Conservation (phyloP, 176 grass and related monocot genomes). For the Juncus effusus region DNA sequence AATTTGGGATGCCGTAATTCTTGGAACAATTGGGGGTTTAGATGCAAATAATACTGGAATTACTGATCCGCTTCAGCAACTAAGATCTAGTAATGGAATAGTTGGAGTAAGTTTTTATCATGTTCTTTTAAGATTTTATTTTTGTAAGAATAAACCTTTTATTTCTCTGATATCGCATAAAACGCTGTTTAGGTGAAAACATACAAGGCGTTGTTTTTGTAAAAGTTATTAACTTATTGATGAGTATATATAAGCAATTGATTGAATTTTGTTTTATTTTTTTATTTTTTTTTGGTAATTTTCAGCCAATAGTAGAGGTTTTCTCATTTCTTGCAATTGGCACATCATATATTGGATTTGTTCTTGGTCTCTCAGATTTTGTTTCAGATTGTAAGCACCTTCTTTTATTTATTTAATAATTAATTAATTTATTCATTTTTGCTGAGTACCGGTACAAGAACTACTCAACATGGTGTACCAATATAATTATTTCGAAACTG, state of each 20-base stretch:
- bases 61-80: slow-evolving; percentile 59
- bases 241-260: neutral
- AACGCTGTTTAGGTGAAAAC: too few species aligned
- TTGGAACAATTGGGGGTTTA: slow-evolving; percentile 58
- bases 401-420: neutral
- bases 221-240: neutral
- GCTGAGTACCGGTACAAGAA: too few species aligned
- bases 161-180: too few species aligned
- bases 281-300: slow-evolving; percentile 12
- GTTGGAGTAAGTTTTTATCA: slow-evolving; percentile 60
- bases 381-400: slow-evolving; percentile 78
- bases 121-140: slow-evolving; percentile 10
- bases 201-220: too few species aligned
- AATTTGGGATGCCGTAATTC: slow-evolving; percentile 84
- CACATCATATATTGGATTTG: slow-evolving; percentile 93
- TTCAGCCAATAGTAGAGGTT: slow-evolving; percentile 75
- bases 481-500: slow-evolving; percentile 12
- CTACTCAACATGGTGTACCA: neutral
- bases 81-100: slow-evolving; percentile 66
- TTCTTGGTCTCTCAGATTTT: slow-evolving; percentile 91
- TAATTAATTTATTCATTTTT: too few species aligned
- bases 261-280: too few species aligned
- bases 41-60: slow-evolving; percentile 27
- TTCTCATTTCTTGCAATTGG: slow-evolving; percentile 97
- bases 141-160: too few species aligned